Base-by-base conservation (phyloP, 495 filamentous ascomycete genomes). In the Penicillium argentinense region DNA sequence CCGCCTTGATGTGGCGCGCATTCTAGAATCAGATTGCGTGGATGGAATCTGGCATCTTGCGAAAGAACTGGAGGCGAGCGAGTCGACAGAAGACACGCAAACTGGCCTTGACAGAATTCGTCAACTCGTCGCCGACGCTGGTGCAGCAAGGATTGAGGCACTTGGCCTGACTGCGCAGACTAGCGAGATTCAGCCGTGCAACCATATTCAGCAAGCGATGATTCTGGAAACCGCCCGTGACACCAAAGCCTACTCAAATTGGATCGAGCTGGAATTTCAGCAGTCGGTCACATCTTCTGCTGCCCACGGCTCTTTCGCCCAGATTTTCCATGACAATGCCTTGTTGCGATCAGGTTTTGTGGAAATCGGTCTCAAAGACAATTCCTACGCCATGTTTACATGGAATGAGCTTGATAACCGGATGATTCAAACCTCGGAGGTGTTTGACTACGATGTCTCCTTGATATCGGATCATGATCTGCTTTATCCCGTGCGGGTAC, bases 121-220 rank as follows among this genome's bases (percentile, higher is more conserved):
- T 1, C 53, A 63, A 29, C 34, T 60, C 14, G 59, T 65, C 9
- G 38, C 40, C 16, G 54, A 57, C 49, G 54, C 62, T n/a, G 60
- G 55, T 13, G 28, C 54, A 25, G 39, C 50, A 38, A 57, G 47
- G 34, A 28, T 67, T 12, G 45, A 52, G 2, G 32, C 54, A 6
- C 42, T 62, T 2, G 56, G 47, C 0, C 28, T 68, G 26, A 38
- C 27, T 12, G 49, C 63, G 3, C 56, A 74, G 5, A 64, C 87
- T 19, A 69, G 77, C 6, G 67, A 73, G 14, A 59, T 88, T 19
- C 60, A 83, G 16, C 71, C 72, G 3, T 87, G 85, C 55, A 89
- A 82, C 22, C 78, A 83, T 36, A 72, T 89, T 5, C 89, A 95
- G 49, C 65, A 74, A 16, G 82, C 85, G n/a, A 91, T 95, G 88